Conservation (phyloP, 2,329 filamentous ascomycete species). For the Neopestalotiopsis sp. region DNA sequence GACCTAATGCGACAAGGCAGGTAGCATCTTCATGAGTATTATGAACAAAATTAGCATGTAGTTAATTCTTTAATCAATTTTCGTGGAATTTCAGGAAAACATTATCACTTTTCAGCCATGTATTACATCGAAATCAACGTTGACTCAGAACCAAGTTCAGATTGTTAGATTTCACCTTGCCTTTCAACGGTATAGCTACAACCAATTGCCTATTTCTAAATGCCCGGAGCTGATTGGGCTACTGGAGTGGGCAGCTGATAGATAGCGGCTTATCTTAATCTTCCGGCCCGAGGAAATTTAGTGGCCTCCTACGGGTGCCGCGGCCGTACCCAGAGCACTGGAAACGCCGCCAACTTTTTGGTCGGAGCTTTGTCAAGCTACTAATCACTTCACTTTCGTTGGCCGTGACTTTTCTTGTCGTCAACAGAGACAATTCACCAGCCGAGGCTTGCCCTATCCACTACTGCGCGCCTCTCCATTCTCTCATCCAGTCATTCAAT, state of each 20-base stretch:
- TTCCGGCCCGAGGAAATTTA: background rate
- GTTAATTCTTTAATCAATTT: too few relatives aligned
- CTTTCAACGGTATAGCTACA: too few relatives aligned
- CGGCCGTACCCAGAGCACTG: background rate
- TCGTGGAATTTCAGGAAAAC: too few relatives aligned
- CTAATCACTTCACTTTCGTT: slow-evolving; percentile 3
- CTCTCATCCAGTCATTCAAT: background rate
- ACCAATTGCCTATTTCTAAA: background rate
- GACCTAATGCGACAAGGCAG: too few relatives aligned
- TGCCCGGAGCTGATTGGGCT: background rate
- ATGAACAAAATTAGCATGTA: too few relatives aligned
- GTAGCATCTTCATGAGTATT: too few relatives aligned
- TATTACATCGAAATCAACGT: too few relatives aligned
- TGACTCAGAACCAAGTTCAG: too few relatives aligned
- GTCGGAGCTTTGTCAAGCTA: background rate
- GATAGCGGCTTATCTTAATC: background rate
- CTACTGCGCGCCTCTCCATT: background rate
- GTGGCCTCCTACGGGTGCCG: background rate
- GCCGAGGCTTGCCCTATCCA: background rate
- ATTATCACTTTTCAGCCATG: too few relatives aligned
- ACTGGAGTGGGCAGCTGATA: background rate
- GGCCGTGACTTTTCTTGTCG: background rate
- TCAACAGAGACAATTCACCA: background rate
- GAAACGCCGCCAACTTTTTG: background rate
- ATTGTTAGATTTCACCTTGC: too few relatives aligned